phyloP scores from a whole-genome alignment of 345 rosid species.

The Noccaea caerulescens region DNA sequence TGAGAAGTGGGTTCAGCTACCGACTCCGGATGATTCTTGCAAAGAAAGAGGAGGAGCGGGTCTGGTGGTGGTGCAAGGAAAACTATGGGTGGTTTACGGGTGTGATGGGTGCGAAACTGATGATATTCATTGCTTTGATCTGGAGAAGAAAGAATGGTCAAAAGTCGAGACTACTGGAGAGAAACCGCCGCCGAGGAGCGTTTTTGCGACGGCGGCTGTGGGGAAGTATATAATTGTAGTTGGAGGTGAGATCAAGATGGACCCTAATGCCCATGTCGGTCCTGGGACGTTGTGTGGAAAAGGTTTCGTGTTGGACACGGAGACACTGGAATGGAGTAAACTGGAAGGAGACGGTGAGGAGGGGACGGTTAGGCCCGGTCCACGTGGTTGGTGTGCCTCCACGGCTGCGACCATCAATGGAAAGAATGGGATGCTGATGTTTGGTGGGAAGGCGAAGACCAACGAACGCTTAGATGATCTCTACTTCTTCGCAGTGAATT shows the following conservation, averaged over 20 bases:
- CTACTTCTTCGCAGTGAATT: slow-evolving; percentile 18
- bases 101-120: slow-evolving; percentile 18
- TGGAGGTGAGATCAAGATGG: slow-evolving; percentile 29
- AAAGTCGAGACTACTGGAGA: slow-evolving; percentile 28
- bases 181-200: slow-evolving; percentile 27
- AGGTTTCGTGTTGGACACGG: slow-evolving; percentile 27
- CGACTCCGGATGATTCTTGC: slow-evolving; percentile 23
- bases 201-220: slow-evolving; percentile 20
- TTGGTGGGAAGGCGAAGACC: slow-evolving; percentile 32
- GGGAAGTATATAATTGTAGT: slow-evolving; percentile 27
- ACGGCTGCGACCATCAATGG: slow-evolving; percentile 19
- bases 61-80: slow-evolving; percentile 17
- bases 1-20: slow-evolving; percentile 26
- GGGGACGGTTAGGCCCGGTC: background rate
- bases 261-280: slow-evolving; percentile 18
- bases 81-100: slow-evolving; percentile 35
- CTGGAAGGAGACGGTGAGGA: slow-evolving; percentile 8
- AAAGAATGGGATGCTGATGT: slow-evolving; percentile 34
- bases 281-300: slow-evolving; percentile 27
- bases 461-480: slow-evolving; percentile 29
- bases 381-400: slow-evolving; percentile 32
- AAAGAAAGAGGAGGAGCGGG: slow-evolving; percentile 32
- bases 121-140: slow-evolving; percentile 21
- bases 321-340: slow-evolving; percentile 29
- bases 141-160: slow-evolving; percentile 16